Evolutionary conservation across 306 rosid species (phyloP), one percentile per base, ranked within the genome.

Genomic region (Betula pendula): DNA sequence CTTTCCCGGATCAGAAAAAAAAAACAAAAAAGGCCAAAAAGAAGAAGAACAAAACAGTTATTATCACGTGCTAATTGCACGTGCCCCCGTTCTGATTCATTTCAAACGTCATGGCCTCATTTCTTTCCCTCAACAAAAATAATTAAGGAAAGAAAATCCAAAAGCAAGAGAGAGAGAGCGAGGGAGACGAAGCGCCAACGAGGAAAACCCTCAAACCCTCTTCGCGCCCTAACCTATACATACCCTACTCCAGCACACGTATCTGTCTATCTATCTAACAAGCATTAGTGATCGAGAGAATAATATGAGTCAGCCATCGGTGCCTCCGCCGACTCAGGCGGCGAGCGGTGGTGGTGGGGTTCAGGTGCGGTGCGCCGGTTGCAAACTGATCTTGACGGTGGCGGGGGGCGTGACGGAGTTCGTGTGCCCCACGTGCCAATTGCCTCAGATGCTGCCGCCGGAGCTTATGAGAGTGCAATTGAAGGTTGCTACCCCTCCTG

Each of bases 361-460:
- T 14, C 97, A 94, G 70, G 98, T 96, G 12, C 98, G 99, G 0
- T 96, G 99, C 75, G 97, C 97, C 71, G 99, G 99, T 55, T 93
- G 99, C 80, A 88, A 86, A 11, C 80, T 83, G 93, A 90, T 96
- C 84, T 85, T 96, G 35, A 80, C 93, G 12, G 89, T 96, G 2
- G 88, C 90, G 5, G 84, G 94, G 0, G 99, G 97, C 1, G 84
- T 90, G 24, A 88, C 88, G 22, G 98, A 92, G 76, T 96, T 96
- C 85, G 86, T 85, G 14, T 96, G 99, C 84, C 89, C 92, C 24
- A 82, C 87, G 15, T 93, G 98, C 73, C 80, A 91, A 79, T 88
- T 96, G 94, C 89, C 96, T 51, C 99, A 96, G 89, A 92, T 88
- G 96, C 88, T 96, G 48, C 99, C 99, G 15, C 99, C 98, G 43